These are phyloP conservation scores for Candida bentonensis DNA, from an alignment of 805 yeast genomes.

Conservation along the genomic window DNA sequence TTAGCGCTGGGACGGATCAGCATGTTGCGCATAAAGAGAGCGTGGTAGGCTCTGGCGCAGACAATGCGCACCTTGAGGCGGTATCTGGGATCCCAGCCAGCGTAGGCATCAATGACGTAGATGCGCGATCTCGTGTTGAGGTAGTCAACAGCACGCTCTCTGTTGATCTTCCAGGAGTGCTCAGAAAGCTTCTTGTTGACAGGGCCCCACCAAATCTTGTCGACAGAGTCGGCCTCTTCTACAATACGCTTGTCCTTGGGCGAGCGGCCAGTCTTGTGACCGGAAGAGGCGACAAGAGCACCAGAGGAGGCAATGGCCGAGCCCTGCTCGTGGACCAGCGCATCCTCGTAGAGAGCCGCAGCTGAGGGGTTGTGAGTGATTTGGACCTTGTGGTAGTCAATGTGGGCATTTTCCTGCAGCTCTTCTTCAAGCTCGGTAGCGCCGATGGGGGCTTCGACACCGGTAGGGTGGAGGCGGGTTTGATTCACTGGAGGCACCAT, in stretches of 20 bases:
- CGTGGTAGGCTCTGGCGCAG: slow-evolving; percentile 98
- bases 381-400: slow-evolving; percentile 26
- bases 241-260: slow-evolving; percentile 97
- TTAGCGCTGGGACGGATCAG: slow-evolving; percentile 86
- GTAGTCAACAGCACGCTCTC: slow-evolving; percentile 94
- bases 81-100: slow-evolving; percentile 99
- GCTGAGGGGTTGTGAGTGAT: slow-evolving; percentile 77
- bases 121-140: slow-evolving; percentile 89
- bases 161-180: slow-evolving; percentile 87
- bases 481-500: slow-evolving; percentile 26
- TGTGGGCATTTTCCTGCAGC: slow-evolving; percentile 27
- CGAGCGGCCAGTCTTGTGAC: slow-evolving; percentile 93
- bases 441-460: slow-evolving; percentile 26
- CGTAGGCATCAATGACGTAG: slow-evolving; percentile 90
- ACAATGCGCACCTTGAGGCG: slow-evolving; percentile 90
- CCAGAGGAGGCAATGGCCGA: slow-evolving; percentile 88
- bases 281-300: slow-evolving; percentile 91
- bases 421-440: slow-evolving; percentile 28
- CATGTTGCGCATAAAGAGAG: slow-evolving; percentile 96
- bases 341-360: slow-evolving; percentile 90
- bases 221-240: slow-evolving; percentile 74
- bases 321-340: slow-evolving; percentile 65
- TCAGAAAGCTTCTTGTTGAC: slow-evolving; percentile 91
- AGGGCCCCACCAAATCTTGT: slow-evolving; percentile 98
- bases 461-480: slow-evolving; percentile 28